Evolutionary conservation across 2,329 filamentous ascomycete species (phyloP).

Genomic region (Aulographum hederae): DNA sequence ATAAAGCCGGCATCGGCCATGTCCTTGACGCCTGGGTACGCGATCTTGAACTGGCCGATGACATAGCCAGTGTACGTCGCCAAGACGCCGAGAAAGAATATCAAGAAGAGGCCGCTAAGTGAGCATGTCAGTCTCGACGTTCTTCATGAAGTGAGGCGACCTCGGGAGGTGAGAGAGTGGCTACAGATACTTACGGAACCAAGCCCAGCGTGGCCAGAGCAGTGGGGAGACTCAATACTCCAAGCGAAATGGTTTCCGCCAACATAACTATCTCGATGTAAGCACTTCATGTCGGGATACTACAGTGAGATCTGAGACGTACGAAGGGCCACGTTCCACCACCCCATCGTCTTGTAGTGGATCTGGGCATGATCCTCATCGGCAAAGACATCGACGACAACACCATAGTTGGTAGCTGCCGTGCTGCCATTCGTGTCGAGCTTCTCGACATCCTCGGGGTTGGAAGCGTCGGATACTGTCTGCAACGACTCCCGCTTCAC

Average conservation of each 20-base stretch:
- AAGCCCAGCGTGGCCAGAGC: constrained; percentile 34
- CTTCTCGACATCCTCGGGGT: too few species aligned
- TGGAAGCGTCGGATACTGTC: too few species aligned
- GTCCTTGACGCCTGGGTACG: constrained; percentile 39
- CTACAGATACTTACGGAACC: constrained; percentile 23
- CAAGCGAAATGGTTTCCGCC: constrained; percentile 39
- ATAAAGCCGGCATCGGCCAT: constrained; percentile 51
- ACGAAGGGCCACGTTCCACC: constrained; percentile 28
- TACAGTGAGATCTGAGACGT: constrained; percentile 7
- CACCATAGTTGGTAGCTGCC: too few species aligned
- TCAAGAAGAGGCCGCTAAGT: constrained; percentile 30
- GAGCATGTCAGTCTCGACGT: not conserved
- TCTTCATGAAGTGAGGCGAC: too few species aligned
- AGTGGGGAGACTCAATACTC: constrained; percentile 35
- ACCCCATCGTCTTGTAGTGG: constrained; percentile 32
- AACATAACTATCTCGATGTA: too few species aligned
- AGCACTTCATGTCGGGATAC: constrained; percentile 8
- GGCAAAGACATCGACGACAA: constrained; percentile 9
- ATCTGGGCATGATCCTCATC: constrained; percentile 20
- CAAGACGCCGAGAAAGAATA: constrained; percentile 33
- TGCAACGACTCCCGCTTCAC: too few species aligned
- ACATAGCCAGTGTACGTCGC: constrained; percentile 44
- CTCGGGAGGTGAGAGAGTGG: not conserved
- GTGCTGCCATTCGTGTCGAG: too few species aligned
- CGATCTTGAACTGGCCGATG: constrained; percentile 39